A percentile compares a stretch with the other conserved stretches of the same genome.
phyloP scores from a whole-genome alignment of 2,329 filamentous ascomycete genomes.

The Fragosphaeria purpurea region DNA sequence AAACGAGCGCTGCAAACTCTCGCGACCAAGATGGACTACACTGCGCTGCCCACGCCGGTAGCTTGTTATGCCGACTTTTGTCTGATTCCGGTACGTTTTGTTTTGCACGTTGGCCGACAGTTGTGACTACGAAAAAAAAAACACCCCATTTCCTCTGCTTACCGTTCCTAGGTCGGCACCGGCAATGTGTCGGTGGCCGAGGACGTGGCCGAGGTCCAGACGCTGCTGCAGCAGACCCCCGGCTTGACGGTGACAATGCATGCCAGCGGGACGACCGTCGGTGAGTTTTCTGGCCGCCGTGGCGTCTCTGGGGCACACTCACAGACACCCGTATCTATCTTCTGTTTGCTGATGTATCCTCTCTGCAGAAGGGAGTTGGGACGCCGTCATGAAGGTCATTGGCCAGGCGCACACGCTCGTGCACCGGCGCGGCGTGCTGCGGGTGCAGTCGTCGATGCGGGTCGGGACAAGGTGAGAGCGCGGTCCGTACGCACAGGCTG shows the following conservation, averaged over 20 bases:
- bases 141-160: too few species aligned
- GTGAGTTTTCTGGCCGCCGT: constrained; percentile 37
- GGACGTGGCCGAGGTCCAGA: constrained; percentile 83
- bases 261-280: constrained; percentile 84
- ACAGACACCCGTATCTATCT: background rate
- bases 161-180: constrained; percentile 60
- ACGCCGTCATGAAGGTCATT: constrained; percentile 72
- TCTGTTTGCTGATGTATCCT: background rate
- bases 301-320: background rate
- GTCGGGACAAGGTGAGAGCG: constrained; percentile 60
- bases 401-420: constrained; percentile 77
- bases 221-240: constrained; percentile 68
- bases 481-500: background rate
- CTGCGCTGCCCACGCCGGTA: constrained; percentile 52
- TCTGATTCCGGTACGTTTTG: constrained; percentile 59
- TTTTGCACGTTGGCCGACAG: too few species aligned
- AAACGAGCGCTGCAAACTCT: too few species aligned
- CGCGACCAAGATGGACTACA: constrained; percentile 28
- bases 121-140: too few species aligned
- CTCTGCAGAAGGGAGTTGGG: constrained; percentile 73
- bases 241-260: constrained; percentile 83
- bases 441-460: constrained; percentile 83
- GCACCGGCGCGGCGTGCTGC: constrained; percentile 63
- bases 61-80: constrained; percentile 85
- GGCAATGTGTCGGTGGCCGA: constrained; percentile 63